Conservation (phyloP, 345 rosid species). For the Draba incana region DNA sequence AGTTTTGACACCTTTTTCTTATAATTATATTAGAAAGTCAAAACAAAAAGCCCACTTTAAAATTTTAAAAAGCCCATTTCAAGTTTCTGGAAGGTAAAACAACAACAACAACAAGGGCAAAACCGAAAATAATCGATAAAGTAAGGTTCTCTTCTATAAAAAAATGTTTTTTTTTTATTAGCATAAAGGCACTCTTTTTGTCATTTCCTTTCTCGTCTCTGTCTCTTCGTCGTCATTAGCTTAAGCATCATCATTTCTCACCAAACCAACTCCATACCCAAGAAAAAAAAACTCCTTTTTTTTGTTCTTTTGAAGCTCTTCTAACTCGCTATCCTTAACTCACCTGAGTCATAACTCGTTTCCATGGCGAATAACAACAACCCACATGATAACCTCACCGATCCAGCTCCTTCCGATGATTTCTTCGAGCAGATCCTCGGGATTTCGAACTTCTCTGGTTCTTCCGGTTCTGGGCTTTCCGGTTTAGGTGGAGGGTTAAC, state of each 20-base stretch:
- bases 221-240: slow-evolving; percentile 47
- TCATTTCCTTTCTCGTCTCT: slow-evolving; percentile 41
- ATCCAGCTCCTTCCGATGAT: slow-evolving; percentile 63
- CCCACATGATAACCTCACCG: slow-evolving; percentile 29
- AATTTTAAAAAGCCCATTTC: slow-evolving; percentile 28
- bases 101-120: slow-evolving; percentile 20
- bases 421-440: slow-evolving; percentile 92
- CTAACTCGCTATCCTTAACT: slow-evolving; percentile 35
- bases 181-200: slow-evolving; percentile 46
- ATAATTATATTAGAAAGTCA: neutral
- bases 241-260: slow-evolving; percentile 37
- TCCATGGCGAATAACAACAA: slow-evolving; percentile 71
- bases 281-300: neutral
- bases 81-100: slow-evolving; percentile 30
- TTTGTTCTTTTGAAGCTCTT: slow-evolving; percentile 21
- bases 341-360: slow-evolving; percentile 27
- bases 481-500: slow-evolving; percentile 49
- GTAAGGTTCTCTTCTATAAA: slow-evolving; percentile 14
- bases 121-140: slow-evolving; percentile 19
- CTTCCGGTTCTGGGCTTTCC: slow-evolving; percentile 54
- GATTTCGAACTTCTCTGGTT: slow-evolving; percentile 67
- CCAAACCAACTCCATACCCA: slow-evolving; percentile 33
- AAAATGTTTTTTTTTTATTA: neutral
- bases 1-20: slow-evolving; percentile 10
- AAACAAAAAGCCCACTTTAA: slow-evolving; percentile 39